Base-by-base conservation (phyloP, 2,329 filamentous ascomycete genomes). In the Aspergillus jensenii region DNA sequence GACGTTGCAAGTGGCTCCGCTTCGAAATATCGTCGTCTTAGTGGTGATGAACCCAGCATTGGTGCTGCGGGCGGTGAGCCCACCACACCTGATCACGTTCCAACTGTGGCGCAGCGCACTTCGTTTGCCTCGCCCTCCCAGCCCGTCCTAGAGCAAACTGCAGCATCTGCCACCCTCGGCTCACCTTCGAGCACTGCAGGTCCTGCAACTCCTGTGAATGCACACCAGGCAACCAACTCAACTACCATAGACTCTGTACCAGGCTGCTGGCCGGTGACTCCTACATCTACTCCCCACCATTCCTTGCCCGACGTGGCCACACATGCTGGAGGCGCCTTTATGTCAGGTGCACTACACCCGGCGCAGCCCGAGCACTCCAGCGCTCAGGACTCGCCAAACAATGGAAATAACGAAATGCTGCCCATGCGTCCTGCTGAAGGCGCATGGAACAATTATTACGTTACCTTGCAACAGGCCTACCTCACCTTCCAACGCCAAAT, bases 21-120 rank as follows among this genome's bases (percentile, higher is more conserved):
- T 19, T 25, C 45, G 14, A 65, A 65, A 37, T 64, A 59, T 21
- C 62, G 63, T 39, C 57, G 62, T 25, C 39, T 62, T 7, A 58
- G 43, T 33, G 31, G 27, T 19, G 27, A 49, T 3, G 51, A 41
- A 3, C 50, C 60, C 11, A 54, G 55, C 6, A 17, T 21, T 14
- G 46, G 49, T 41, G 52, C 54, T 35, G 46, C 27, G 14, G 49
- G 50, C 11, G 12, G 14, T 15, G 14, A 12, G 31, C 43, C 6
- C 12, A 4, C 48, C 17, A 27, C 25, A 12, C 15, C 45, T 3
- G 43, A 19, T 17, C 45, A 31, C 45, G 19, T 21, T 27, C 39
- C 27, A 15, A n/a, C 49, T 27, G n/a, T 41, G 12, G 52, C 33
- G 15, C 41, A 54, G 17, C 52, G 41, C 33, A 33, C 33, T 31